These are phyloP conservation scores for Primulina eburnea DNA, from an alignment of 257 asterid species.

Conservation along the genomic window DNA sequence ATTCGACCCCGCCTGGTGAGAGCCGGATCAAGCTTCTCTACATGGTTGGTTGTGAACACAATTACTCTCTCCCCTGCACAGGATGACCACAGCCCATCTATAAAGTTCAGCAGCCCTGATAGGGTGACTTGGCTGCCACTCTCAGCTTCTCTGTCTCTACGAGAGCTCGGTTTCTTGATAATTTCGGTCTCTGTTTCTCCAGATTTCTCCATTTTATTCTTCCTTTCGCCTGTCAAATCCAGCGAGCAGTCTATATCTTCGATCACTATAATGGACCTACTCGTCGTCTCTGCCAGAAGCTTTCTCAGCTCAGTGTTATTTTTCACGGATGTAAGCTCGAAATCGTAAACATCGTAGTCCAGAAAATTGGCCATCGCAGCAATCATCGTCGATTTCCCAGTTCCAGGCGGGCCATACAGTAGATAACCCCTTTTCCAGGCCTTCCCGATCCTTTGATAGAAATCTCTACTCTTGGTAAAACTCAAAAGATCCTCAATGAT, in stretches of 20 bases:
- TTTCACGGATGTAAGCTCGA: conserved; percentile 39
- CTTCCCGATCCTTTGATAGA: conserved; percentile 40
- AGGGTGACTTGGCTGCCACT: conserved; percentile 24
- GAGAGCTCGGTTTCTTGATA: background rate
- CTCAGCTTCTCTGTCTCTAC: background rate
- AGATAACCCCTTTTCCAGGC: conserved; percentile 46
- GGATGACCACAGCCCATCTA: conserved; percentile 21
- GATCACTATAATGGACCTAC: conserved; percentile 38
- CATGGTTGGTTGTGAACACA: conserved; percentile 27
- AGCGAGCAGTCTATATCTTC: conserved; percentile 47
- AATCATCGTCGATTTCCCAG: conserved; percentile 42
- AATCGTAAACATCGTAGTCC: conserved; percentile 37
- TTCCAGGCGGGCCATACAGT: conserved; percentile 39
- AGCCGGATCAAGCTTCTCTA: conserved; percentile 26
- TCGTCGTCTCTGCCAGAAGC: conserved; percentile 36
- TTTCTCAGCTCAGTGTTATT: conserved; percentile 33
- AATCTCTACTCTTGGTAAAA: conserved; percentile 35
- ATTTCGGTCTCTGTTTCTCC: conserved; percentile 21
- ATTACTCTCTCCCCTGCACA: conserved; percentile 26
- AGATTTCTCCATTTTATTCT: conserved; percentile 25
- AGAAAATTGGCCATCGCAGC: conserved; percentile 47
- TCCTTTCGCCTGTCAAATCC: conserved; percentile 32
- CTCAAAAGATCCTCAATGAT: conserved; percentile 34
- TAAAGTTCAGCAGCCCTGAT: conserved; percentile 21
- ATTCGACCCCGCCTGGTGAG: conserved; percentile 30